Conservation (phyloP, 1,284 basidiomycete species). For the Trametes polyzona region DNA sequence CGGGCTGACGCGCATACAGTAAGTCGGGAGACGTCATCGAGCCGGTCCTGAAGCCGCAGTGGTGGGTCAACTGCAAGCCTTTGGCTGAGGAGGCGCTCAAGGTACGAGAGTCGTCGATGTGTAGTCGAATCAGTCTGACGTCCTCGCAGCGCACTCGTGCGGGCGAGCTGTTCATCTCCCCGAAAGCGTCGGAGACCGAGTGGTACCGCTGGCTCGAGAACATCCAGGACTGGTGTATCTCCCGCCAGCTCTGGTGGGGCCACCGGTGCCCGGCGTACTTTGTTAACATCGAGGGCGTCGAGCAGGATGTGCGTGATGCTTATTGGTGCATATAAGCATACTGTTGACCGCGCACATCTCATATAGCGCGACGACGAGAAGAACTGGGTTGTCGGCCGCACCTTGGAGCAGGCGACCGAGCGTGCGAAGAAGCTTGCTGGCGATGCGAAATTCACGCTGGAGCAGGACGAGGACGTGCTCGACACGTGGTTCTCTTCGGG, state of each 20-base stretch:
- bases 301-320: constrained; percentile 65
- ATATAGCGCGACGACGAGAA: constrained; percentile 68
- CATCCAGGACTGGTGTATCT: constrained; percentile 99
- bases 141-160: constrained; percentile 74
- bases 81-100: constrained; percentile 90
- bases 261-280: constrained; percentile 97
- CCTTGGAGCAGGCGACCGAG: constrained; percentile 77
- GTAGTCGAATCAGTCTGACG: background rate
- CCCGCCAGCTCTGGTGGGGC: constrained; percentile 99
- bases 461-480: constrained; percentile 97
- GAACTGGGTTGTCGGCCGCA: constrained; percentile 92
- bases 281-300: constrained; percentile 82
- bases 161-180: constrained; percentile 85
- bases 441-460: constrained; percentile 75
- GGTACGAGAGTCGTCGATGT: constrained; percentile 42
- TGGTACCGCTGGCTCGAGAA: constrained; percentile 98
- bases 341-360: constrained; percentile 5
- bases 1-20: constrained; percentile 41
- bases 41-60: constrained; percentile 96
- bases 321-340: background rate
- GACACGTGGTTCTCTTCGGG: constrained; percentile 99
- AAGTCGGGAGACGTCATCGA: constrained; percentile 98
- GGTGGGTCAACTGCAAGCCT: constrained; percentile 97
- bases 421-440: constrained; percentile 79
- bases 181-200: constrained; percentile 88